phyloP scores from a whole-genome alignment of 176 grass and related monocot species.

The Raddia distichophylla region DNA sequence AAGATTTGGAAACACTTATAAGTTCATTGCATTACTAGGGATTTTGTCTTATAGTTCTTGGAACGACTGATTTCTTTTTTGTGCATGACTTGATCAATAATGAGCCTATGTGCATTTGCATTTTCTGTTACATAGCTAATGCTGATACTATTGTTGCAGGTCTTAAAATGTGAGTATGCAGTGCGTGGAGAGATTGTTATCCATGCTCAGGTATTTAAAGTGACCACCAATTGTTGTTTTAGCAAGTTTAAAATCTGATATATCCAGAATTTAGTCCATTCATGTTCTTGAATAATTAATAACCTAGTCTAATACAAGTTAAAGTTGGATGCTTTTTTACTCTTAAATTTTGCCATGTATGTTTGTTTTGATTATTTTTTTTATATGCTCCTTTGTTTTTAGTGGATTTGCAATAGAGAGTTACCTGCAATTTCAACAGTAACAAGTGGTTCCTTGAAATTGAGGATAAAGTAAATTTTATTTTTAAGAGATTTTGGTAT shows the following conservation, averaged over 20 bases:
- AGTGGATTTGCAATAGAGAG: conserved; percentile 13
- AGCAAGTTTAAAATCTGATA: conserved; percentile 26
- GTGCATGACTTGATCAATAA: neutral
- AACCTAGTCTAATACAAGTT: conserved; percentile 9
- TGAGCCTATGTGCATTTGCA: neutral
- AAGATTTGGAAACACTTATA: neutral
- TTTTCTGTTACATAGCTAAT: conserved; percentile 36
- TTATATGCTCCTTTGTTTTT: neutral
- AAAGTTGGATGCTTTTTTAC: conserved; percentile 11
- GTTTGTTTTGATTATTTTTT: neutral
- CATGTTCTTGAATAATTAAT: conserved; percentile 8
- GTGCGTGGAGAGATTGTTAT: conserved; percentile 90
- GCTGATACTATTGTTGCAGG: conserved; percentile 46
- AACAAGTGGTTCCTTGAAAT: neutral
- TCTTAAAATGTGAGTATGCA: conserved; percentile 94
- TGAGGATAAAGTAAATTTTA: neutral
- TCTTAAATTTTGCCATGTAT: neutral
- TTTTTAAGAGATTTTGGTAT: neutral
- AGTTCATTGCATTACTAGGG: neutral
- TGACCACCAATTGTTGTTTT: conserved; percentile 21
- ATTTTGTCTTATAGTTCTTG: conserved; percentile 20
- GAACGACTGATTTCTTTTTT: neutral
- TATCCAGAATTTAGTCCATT: conserved; percentile 19
- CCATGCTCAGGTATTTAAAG: conserved; percentile 83
- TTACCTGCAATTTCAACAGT: conserved; percentile 3